Evolutionary conservation across 2,329 filamentous ascomycete species (phyloP), one percentile per base, ranked within the genome.

Genomic region (Trichoderma citrinoviride): DNA sequence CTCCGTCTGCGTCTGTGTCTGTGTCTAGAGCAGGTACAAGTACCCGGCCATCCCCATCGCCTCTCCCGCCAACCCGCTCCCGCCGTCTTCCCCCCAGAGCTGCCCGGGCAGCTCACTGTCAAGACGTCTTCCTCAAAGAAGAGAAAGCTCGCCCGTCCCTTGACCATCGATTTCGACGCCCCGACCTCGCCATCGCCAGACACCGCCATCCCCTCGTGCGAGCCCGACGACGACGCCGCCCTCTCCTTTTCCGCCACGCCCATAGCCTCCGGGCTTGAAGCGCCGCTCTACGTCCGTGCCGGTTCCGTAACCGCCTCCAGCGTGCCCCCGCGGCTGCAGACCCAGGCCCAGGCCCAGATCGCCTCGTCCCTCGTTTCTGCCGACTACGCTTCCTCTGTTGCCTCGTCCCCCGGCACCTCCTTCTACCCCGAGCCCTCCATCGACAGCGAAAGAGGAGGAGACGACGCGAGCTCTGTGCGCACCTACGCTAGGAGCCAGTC

Each of bases 91-190:
- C 43, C 58, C 19, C 49, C 58, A 62, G 85, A 87, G 85, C 85
- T 87, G 85, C 85, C 72, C 71, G 76, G 76, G 86, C 86, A 88
- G 87, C 87, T 89, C 87, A 79, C 82, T 77, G 81, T 84, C 87
- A 89, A 83, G 78, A 89, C 87, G 87, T 88, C 86, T 86, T 88
- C 85, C 81, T 82, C 80, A 83, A 89, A 89, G 86, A 89, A 89
- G 86, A 83, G 86, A 82, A 89, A 86, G 84, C 84, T 89, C 73
- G 81, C 78, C 73, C 82, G 80, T 71, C 79, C 77, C 74, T 75
- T 77, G 68, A 75, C 77, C 70, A 75, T 76, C 74, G 79, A 83
- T 74, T 73, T 77, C 67, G 76, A 76, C 70, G 75, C 71, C 60
- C 69, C 73, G 68, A 73, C 70, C 68, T 74, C 76, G 65, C 70